phyloP scores from a whole-genome alignment of 192 early-diverging fungal species.

The Dispira parvispora region DNA sequence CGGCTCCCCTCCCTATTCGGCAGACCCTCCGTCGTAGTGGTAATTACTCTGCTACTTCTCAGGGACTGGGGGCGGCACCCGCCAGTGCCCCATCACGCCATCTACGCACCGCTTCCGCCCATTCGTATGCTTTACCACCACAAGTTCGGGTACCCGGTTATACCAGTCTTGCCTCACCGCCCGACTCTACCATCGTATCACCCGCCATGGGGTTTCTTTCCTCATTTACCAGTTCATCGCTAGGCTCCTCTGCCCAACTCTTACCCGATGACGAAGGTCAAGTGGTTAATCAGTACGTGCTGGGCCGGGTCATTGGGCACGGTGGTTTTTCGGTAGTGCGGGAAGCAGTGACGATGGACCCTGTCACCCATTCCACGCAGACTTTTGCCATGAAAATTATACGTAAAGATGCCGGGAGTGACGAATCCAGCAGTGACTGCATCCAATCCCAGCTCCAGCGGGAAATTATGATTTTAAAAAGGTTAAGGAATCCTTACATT shows the following conservation, averaged over 20 bases:
- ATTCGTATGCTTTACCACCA: not conserved
- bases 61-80: not conserved
- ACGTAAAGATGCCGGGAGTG: constrained; percentile 21
- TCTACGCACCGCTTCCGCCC: not conserved
- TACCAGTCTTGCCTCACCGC: not conserved
- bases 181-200: constrained; percentile 3
- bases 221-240: not conserved
- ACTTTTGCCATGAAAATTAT: constrained; percentile 58
- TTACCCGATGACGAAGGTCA: constrained; percentile 43
- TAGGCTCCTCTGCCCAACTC: not conserved
- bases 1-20: not conserved
- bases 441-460: constrained; percentile 35
- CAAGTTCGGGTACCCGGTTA: no score
- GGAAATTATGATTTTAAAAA: constrained; percentile 50
- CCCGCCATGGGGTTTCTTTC: constrained; percentile 1
- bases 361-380: constrained; percentile 17
- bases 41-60: not conserved
- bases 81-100: not conserved
- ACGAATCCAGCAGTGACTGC: constrained; percentile 18
- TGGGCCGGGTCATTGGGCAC: constrained; percentile 49
- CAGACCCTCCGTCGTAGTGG: not conserved
- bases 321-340: constrained; percentile 65
- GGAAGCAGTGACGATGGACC: constrained; percentile 36
- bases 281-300: constrained; percentile 49
- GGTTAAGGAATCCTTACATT: constrained; percentile 49